Evolutionary conservation across 306 rosid species (phyloP), one percentile per base, ranked within the genome.

Genomic region (Trichosanthes cucumerina): DNA sequence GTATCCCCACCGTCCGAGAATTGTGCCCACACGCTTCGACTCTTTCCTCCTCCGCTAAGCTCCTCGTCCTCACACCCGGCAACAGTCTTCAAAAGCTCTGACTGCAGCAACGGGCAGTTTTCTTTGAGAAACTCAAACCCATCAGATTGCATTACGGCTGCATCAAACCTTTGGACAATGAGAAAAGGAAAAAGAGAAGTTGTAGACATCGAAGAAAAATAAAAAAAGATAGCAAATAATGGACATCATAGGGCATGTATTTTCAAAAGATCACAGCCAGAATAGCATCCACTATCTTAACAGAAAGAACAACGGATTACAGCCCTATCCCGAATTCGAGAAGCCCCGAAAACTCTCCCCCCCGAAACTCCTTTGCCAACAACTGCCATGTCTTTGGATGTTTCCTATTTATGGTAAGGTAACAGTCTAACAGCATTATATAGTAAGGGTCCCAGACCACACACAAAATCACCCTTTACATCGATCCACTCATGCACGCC

Each of bases 101-200:
- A 95, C 88, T 95, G 98, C 79, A 92, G 86, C 82, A 90, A 79
- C 2, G 98, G 97, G 41, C 97, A 92, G 84, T 86, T 82, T 57
- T 95, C 98, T 91, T 90, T 95, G 46, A 95, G 96, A 78, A 88
- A 90, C 86, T 92, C 93, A 77, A 91, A 95, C 50, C 98, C 97
- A 75, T 95, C 97, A 7, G 97, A 88, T 83, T 90, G 93, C 98
- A 95, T 95, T 73, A 95, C 98, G n/a, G 97, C 98, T 95, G 91
- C 85, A 81, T 47, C 60, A 82, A 69, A 41, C 33, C 75, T 2
- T 43, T 41, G 54, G 36, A 24, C 34, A 43, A 69, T 69, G n/a
- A 69, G 54, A 23, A 59, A 11, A 0, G 36, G 44, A 43, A 14
- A 23, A 23, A 11, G 19, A 66, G 49, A 66, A 38, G 49, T 9